Base-by-base conservation (phyloP, 2,329 filamentous ascomycete species). In the Calonectria henricotiae region DNA sequence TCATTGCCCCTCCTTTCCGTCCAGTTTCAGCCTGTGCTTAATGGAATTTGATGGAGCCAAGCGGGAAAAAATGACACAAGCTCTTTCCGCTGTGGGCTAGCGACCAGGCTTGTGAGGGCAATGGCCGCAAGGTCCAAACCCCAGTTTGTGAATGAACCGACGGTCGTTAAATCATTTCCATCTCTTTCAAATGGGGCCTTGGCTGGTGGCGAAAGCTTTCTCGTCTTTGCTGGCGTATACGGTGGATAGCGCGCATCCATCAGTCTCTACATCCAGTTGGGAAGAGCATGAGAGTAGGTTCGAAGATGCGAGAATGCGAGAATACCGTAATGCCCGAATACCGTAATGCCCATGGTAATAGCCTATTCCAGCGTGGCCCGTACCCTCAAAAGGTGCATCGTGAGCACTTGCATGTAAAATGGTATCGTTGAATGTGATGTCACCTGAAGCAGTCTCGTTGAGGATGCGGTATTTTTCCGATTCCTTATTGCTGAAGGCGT, bases 371-470 rank as follows among this genome's bases (percentile, higher is more conserved):
- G 55, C 11, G 27, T 43, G 23, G 1, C 55, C 55, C 20, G 30
- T 13, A 9, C 55, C 55, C 1, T 37, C 55, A 11, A 60, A 60
- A 39, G 55, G 55, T 7, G 55, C 37, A 2, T 43, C 55, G 20
- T 43, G 20, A 41, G 82, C 77, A 74, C 76, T 39, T 44, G 80
- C 79, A 62, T 86, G 85, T 5, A 84, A 69, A 49, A 81, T 74
- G 32, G 80, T 76, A 71, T 85, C 84, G 71, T 86, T 86, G 73
- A 86, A 79, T 1, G 83, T 85, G 60, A 86, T 83, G 30, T 84
- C 84, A 32, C 85, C 85, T 8, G 84, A 85, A 17, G 76, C 79
- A 17, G 80, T 80, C 67, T 76, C 67, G 66, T 72, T 69, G 35
- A 74, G 66, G 47, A 77, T 79, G 54, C 78, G 76, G 17, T 80